Conservation (phyloP, 1,139 yeast genomes). For the Sugiyamaella sp. region DNA sequence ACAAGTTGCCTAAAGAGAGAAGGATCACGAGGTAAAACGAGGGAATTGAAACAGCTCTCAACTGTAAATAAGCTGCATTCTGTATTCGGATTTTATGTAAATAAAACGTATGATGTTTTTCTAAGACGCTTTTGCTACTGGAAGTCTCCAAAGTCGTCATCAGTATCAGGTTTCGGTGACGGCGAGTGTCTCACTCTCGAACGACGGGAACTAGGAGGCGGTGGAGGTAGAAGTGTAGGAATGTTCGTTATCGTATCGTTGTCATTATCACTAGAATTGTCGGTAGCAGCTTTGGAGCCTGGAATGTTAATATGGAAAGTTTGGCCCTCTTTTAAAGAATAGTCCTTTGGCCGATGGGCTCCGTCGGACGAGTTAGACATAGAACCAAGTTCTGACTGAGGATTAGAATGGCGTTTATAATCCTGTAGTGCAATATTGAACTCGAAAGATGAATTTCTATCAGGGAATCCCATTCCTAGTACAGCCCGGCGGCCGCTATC, state of each 20-base stretch:
- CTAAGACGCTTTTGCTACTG: slow-evolving; percentile 31
- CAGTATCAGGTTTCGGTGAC: slow-evolving; percentile 28
- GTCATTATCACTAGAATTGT: slow-evolving; percentile 9
- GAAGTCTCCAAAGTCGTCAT: slow-evolving; percentile 52
- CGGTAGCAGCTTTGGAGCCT: slow-evolving; percentile 22
- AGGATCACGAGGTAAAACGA: too few relatives aligned
- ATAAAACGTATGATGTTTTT: slow-evolving; percentile 1
- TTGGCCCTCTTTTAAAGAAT: slow-evolving; percentile 38
- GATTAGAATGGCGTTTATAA: slow-evolving; percentile 38
- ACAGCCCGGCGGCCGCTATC: slow-evolving; percentile 41
- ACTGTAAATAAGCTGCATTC: slow-evolving; percentile 10
- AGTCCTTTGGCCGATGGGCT: slow-evolving; percentile 27
- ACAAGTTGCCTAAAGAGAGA: too few relatives aligned
- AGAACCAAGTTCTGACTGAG: slow-evolving; percentile 24
- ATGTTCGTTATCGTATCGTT: slow-evolving; percentile 21
- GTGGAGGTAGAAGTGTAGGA: slow-evolving; percentile 32
- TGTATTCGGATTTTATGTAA: slow-evolving; percentile 21
- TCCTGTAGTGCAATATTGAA: slow-evolving; percentile 47
- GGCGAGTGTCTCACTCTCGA: slow-evolving; percentile 28
- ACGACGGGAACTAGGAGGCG: slow-evolving; percentile 25
- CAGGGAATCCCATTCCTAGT: slow-evolving; percentile 48
- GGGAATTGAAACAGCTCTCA: background rate
- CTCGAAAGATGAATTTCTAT: slow-evolving; percentile 44
- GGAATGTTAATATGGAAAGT: slow-evolving; percentile 32
- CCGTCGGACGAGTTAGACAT: slow-evolving; percentile 19